phyloP scores from a whole-genome alignment of 75 land plant species.

The Pinus tabuliformis region DNA sequence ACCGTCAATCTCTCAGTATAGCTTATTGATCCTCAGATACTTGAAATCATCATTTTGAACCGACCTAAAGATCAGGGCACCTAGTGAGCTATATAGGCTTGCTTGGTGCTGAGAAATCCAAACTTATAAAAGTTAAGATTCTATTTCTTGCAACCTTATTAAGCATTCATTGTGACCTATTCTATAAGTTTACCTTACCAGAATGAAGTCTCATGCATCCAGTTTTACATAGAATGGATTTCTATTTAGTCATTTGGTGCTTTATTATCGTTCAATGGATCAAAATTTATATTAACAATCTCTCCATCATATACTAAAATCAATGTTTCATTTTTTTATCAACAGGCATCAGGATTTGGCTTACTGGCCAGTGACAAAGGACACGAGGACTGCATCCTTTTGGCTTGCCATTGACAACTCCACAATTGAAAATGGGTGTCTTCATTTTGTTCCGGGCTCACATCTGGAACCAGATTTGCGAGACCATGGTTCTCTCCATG shows the following conservation, averaged over 20 bases:
- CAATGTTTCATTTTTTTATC: neutral
- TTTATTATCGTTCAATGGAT: neutral
- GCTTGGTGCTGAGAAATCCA: neutral
- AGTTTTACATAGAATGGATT: neutral
- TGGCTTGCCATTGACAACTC: constrained; percentile 52
- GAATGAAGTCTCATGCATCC: neutral
- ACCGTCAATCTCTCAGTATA: too few species aligned
- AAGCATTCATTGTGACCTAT: neutral
- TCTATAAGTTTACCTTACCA: neutral
- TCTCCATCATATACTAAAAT: neutral
- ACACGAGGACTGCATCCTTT: constrained; percentile 49
- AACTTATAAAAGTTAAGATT: neutral
- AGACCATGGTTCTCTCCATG: constrained; percentile 37
- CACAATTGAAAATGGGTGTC: constrained; percentile 40
- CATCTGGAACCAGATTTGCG: constrained; percentile 36
- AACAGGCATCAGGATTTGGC: constrained; percentile 53
- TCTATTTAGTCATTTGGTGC: neutral
- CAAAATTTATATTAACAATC: neutral
- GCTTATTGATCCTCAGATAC: neutral
- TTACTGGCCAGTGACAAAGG: constrained; percentile 48
- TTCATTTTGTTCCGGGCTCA: constrained; percentile 46
- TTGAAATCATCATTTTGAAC: neutral
- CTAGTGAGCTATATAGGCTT: neutral
- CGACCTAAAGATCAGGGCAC: neutral
- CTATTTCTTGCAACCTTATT: neutral